Percentiles rank a stretch among this genome's conserved stretches.
These are phyloP conservation scores for Aspergillus saccharolyticus DNA, from an alignment of 495 filamentous ascomycete genomes.

Conservation along the genomic window DNA sequence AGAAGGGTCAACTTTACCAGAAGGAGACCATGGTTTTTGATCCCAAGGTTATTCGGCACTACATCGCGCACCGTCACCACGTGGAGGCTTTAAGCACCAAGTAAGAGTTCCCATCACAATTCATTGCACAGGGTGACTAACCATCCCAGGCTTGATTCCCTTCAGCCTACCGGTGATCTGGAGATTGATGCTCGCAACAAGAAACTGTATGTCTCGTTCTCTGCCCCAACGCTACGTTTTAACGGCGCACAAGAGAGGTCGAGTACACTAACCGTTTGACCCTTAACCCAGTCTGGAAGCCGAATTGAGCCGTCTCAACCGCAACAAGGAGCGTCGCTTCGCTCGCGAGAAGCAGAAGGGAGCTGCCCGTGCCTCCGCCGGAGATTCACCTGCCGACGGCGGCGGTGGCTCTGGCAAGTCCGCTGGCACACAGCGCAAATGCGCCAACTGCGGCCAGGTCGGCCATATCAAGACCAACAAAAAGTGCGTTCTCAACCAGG, in stretches of 20 bases:
- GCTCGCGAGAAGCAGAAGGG: constrained; percentile 89
- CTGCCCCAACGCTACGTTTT: constrained; percentile 1
- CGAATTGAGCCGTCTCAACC: constrained; percentile 75
- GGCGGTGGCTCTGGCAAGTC: constrained; percentile 45
- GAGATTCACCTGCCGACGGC: constrained; percentile 38
- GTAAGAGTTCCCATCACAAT: constrained; percentile 40
- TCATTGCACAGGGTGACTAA: constrained; percentile 1
- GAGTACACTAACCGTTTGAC: background rate
- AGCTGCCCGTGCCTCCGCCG: constrained; percentile 35
- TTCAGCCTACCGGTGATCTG: constrained; percentile 69
- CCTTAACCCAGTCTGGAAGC: constrained; percentile 53
- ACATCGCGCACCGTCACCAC: constrained; percentile 48
- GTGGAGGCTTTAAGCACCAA: constrained; percentile 62
- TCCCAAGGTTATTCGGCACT: constrained; percentile 66
- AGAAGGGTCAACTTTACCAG: constrained; percentile 56
- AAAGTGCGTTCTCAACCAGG: constrained; percentile 54
- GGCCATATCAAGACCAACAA: constrained; percentile 99
- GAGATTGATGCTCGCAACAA: constrained; percentile 62
- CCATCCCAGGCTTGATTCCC: constrained; percentile 46
- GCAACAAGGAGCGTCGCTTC: constrained; percentile 86
- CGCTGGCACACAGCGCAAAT: constrained; percentile 79
- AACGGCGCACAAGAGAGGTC: background rate
- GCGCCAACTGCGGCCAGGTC: constrained; percentile 90
- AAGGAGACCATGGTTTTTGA: constrained; percentile 63
- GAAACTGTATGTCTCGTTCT: constrained; percentile 36